These are phyloP conservation scores for Neopestalotiopsis rosae DNA, from an alignment of 2,329 filamentous ascomycete genomes.

Conservation along the genomic window DNA sequence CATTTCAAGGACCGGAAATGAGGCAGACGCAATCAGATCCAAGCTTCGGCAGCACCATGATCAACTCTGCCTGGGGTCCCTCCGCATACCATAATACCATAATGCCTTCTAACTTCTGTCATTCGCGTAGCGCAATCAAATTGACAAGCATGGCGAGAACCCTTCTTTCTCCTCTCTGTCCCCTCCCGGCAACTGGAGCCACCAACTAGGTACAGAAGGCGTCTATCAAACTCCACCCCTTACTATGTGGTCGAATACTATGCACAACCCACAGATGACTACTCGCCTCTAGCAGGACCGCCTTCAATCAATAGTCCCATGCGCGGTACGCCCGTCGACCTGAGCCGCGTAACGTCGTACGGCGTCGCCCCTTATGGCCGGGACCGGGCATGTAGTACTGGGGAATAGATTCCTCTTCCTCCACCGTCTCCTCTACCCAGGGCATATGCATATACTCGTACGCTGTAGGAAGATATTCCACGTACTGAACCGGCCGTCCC, in stretches of 20 bases:
- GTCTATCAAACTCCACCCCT: constrained; percentile 1
- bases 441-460: not conserved
- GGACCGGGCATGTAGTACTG: not conserved
- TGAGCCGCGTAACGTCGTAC: constrained; percentile 7
- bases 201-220: not conserved
- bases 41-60: constrained; percentile 9
- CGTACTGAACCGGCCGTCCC: not conserved
- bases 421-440: constrained; percentile 14
- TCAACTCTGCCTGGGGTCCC: not conserved
- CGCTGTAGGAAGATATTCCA: not conserved
- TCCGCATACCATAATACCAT: not conserved
- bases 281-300: not conserved
- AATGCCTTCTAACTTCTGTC: not conserved
- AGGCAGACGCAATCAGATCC: constrained; percentile 17
- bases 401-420: constrained; percentile 10
- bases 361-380: not conserved
- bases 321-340: not conserved
- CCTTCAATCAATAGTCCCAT: constrained; percentile 11
- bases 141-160: not conserved
- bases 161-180: not conserved
- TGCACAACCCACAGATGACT: not conserved
- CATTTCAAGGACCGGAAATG: constrained; percentile 10
- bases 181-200: not conserved
- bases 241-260: not conserved
- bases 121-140: not conserved